Base-by-base conservation (phyloP, 2,329 filamentous ascomycete species). In the Aspergillus alliaceus region DNA sequence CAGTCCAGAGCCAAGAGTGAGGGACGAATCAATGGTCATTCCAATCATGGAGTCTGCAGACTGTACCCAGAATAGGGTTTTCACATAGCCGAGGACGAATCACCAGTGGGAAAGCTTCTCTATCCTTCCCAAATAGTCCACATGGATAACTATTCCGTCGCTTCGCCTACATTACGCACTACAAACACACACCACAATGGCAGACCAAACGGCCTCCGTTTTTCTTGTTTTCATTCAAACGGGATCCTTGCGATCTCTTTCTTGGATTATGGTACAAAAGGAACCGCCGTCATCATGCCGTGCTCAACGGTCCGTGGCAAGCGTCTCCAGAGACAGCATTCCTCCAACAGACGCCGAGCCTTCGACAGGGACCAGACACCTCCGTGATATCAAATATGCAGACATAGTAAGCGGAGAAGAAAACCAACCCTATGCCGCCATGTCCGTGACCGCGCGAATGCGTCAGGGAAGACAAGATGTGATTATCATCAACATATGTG, bases 151-250 rank as follows among this genome's bases (percentile, higher is more conserved):
- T n/a, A n/a, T n/a, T n/a, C n/a, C n/a, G n/a, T n/a, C n/a, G n/a
- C n/a, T n/a, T n/a, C n/a, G n/a, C n/a, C n/a, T n/a, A n/a, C n/a
- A 39, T 39, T 44, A 44, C 40, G 11, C 2, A 11, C 24, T 44
- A 44, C 40, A n/a, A 44, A 12, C 5, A 22, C 6, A 44, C 40
- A 27, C 22, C 25, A 9, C 11, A 27, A 44, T 44, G 24, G 24
- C 18, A 44, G 40, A 44, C 40, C 59, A 63, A 56, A 56, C 22
- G 57, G 57, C 54, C 66, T 58, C 59, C 46, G 57, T 63, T 65
- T 68, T 66, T 61, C 49, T 53, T 50, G 53, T 68, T 66, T 67
- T 59, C 42, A 62, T 62, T 56, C 56, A 51, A 52, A 25, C 25
- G 48, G 31, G 58, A 48, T 48, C 44, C 18, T 32, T 20, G 20